phyloP scores from a whole-genome alignment of 169 alveolate species.

The Eimeria praecox region DNA sequence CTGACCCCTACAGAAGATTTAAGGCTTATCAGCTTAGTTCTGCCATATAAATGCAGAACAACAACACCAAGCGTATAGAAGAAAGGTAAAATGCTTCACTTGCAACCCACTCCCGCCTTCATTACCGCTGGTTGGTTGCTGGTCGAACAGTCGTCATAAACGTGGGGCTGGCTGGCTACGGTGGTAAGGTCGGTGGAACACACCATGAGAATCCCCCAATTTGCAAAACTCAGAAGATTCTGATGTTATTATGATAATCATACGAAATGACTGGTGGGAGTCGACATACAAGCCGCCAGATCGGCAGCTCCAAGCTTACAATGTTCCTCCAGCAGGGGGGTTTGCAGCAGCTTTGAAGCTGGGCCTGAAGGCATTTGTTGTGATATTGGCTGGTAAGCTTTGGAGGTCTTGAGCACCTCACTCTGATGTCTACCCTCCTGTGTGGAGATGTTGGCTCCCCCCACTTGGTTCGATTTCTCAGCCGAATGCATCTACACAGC shows the following conservation, averaged over 20 bases:
- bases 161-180: conserved; percentile 59
- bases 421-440: neutral
- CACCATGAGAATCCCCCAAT: neutral
- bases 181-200: neutral
- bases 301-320: neutral
- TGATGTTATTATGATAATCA: neutral
- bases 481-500: conserved; percentile 77
- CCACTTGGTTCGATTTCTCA: conserved; percentile 60
- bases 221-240: neutral
- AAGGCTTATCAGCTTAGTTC: neutral
- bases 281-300: neutral
- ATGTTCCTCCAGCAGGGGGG: neutral
- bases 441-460: conserved; percentile 46
- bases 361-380: neutral
- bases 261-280: neutral
- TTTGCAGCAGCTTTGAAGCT: neutral
- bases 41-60: neutral
- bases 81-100: neutral
- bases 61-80: neutral
- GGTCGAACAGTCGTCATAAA: neutral
- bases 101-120: neutral
- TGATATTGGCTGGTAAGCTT: neutral
- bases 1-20: neutral
- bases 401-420: neutral
- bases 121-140: neutral